These are phyloP conservation scores for Baorangia bicolor DNA, from an alignment of 768 basidiomycete genomes.

Conservation along the genomic window DNA sequence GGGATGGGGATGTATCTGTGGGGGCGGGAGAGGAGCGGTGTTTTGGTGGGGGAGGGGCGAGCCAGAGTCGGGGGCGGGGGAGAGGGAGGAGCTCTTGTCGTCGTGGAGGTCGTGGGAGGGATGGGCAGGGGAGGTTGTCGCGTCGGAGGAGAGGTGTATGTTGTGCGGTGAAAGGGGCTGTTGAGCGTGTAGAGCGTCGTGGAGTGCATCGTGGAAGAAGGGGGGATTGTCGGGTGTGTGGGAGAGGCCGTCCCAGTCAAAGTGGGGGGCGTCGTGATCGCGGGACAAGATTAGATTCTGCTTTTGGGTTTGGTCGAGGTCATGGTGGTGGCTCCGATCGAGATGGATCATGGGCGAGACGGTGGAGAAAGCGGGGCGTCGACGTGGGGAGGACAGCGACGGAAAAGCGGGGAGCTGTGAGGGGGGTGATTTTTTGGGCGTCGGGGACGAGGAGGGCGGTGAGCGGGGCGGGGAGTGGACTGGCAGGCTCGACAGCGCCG, in stretches of 20 bases:
- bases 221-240: conserved; percentile 22
- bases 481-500: not conserved
- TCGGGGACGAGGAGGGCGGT: conserved; percentile 6
- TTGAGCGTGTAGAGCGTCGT: conserved; percentile 16
- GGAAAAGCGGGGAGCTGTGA: not conserved
- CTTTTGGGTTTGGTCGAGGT: conserved; percentile 39
- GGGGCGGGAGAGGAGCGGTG: conserved; percentile 15
- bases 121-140: conserved; percentile 10
- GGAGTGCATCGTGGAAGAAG: conserved; percentile 30
- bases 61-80: conserved; percentile 50
- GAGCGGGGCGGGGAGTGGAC: not conserved
- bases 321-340: conserved; percentile 50
- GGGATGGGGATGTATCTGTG: conserved; percentile 18
- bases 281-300: conserved; percentile 43
- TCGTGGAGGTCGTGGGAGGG: conserved; percentile 23
- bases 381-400: not conserved
- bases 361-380: not conserved
- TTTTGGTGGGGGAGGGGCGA: conserved; percentile 35
- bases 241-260: conserved; percentile 36
- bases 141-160: conserved; percentile 10
- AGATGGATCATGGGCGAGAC: conserved; percentile 47
- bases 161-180: conserved; percentile 20
- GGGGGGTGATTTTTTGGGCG: not conserved
- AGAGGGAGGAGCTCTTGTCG: conserved; percentile 56
- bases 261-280: conserved; percentile 33